phyloP scores from a whole-genome alignment of 768 basidiomycete species.

The Pulveroboletus sp. region DNA sequence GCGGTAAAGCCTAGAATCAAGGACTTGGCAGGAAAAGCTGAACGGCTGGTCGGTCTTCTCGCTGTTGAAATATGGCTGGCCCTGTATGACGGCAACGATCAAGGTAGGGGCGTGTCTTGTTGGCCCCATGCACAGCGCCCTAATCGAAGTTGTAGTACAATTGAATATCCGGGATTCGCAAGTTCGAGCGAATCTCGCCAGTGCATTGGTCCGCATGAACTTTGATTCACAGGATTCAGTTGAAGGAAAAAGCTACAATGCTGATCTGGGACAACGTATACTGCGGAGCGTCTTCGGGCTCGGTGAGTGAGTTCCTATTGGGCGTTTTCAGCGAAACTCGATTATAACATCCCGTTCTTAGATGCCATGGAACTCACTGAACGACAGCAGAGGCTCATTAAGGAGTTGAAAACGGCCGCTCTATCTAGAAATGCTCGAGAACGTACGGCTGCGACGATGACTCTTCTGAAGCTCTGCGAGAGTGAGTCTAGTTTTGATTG shows the following conservation, averaged over 20 bases:
- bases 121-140: not conserved
- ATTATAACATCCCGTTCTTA: not conserved
- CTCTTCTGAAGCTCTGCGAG: constrained; percentile 19
- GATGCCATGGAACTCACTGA: not conserved
- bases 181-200: constrained; percentile 18
- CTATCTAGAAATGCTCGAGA: constrained; percentile 4
- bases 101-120: not conserved
- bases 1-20: constrained; percentile 13
- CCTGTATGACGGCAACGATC: constrained; percentile 5
- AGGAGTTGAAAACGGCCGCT: constrained; percentile 4
- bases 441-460: constrained; percentile 23
- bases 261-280: too few species aligned
- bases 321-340: not conserved
- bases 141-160: not conserved
- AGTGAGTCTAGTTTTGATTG: constrained; percentile 5
- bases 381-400: constrained; percentile 2
- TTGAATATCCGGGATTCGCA: constrained; percentile 3
- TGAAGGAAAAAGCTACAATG: not conserved
- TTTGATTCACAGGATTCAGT: too few species aligned
- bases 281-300: constrained; percentile 18
- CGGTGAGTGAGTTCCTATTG: constrained; percentile 4
- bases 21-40: constrained; percentile 10
- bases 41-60: constrained; percentile 13
- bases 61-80: constrained; percentile 20
- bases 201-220: constrained; percentile 10